phyloP scores from a whole-genome alignment of 179 eudicot genomes.

The Spergularia azorica region DNA sequence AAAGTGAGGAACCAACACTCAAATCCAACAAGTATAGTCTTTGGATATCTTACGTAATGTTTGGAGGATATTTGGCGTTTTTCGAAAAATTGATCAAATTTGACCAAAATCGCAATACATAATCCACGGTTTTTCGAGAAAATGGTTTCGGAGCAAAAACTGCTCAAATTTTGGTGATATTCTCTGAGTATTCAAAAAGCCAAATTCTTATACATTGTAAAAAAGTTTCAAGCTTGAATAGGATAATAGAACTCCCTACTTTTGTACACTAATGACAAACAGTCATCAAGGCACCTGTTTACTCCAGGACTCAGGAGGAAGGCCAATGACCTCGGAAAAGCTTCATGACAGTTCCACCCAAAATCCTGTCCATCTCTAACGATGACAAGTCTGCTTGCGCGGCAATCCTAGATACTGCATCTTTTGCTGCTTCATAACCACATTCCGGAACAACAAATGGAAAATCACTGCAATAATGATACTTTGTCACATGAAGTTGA shows the following conservation, averaged over 20 bases:
- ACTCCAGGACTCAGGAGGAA: constrained; percentile 31
- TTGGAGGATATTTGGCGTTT: too few species aligned
- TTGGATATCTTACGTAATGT: too few species aligned
- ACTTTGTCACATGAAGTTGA: not conserved
- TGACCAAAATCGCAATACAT: too few species aligned
- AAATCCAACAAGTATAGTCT: too few species aligned
- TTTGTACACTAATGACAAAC: not conserved
- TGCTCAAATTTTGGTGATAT: too few species aligned
- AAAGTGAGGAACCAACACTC: too few species aligned
- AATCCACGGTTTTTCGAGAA: too few species aligned
- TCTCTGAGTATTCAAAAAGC: not conserved
- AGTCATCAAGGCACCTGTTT: not conserved
- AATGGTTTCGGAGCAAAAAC: too few species aligned
- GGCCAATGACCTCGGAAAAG: constrained; percentile 59
- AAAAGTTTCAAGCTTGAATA: not conserved
- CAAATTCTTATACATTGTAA: not conserved
- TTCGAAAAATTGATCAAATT: too few species aligned
- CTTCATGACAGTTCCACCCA: constrained; percentile 66
- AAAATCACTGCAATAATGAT: constrained; percentile 64
- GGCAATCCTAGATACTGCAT: constrained; percentile 48
- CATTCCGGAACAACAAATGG: constrained; percentile 78
- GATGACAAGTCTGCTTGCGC: constrained; percentile 48
- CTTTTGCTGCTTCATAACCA: constrained; percentile 76
- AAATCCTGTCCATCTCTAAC: constrained; percentile 64
- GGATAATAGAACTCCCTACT: not conserved